Percentiles rank a stretch among this genome's conserved stretches.
phyloP scores from a whole-genome alignment of 1,139 yeast species.

The Geotrichum australiense region DNA sequence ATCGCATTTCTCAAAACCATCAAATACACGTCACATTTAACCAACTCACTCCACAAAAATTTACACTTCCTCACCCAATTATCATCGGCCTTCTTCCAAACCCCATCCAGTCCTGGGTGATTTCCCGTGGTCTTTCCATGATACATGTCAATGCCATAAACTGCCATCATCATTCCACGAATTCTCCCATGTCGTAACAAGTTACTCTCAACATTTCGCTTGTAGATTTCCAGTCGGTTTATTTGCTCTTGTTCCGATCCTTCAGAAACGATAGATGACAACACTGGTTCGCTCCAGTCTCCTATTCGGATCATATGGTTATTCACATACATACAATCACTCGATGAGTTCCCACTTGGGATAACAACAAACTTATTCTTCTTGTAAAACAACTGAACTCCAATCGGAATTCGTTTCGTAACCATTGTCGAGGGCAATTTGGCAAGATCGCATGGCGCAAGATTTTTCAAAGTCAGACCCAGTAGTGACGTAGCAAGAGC shows the following conservation, averaged over 20 bases:
- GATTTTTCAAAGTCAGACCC: not conserved
- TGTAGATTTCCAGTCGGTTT: constrained; percentile 23
- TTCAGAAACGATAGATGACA: constrained; percentile 26
- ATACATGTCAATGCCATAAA: constrained; percentile 8
- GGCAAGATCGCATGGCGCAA: not conserved
- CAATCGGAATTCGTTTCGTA: constrained; percentile 4
- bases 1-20: constrained; percentile 27
- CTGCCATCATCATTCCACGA: constrained; percentile 15
- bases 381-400: constrained; percentile 7
- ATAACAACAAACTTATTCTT: constrained; percentile 14
- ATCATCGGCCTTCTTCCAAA: constrained; percentile 27
- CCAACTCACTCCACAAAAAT: constrained; percentile 29
- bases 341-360: constrained; percentile 18
- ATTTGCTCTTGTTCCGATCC: constrained; percentile 29
- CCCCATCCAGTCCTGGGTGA: constrained; percentile 23
- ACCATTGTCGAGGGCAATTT: not conserved
- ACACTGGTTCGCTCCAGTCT: constrained; percentile 32
- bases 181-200: constrained; percentile 28
- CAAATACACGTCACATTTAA: constrained; percentile 31
- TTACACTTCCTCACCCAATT: constrained; percentile 34
- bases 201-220: constrained; percentile 22
- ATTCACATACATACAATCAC: constrained; percentile 25
- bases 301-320: constrained; percentile 24
- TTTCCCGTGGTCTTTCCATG: constrained; percentile 25
- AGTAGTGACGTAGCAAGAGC: constrained; percentile 10